Percentiles rank a stretch among this genome's conserved stretches.
These are phyloP conservation scores for Besnoitia besnoiti DNA, from an alignment of 169 alveolate genomes.

Conservation along the genomic window DNA sequence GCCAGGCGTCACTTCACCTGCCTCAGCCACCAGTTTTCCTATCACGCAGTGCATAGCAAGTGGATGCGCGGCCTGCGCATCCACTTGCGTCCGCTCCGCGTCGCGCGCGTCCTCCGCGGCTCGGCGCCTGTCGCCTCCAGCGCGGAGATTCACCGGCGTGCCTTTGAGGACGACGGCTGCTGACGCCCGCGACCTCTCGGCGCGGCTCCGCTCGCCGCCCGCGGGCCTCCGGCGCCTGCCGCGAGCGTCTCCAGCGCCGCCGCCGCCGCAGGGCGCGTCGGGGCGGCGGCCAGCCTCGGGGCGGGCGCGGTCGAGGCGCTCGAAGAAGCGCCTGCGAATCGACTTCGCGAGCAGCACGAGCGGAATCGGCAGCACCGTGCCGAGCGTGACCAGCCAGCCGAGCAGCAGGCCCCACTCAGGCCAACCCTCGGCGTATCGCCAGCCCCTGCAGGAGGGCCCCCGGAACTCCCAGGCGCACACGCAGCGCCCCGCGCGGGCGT, in stretches of 20 bases:
- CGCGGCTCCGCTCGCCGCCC: not conserved
- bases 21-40: no score
- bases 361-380: constrained; percentile 9
- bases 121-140: not conserved
- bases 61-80: no score
- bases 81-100: no score
- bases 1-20: no score
- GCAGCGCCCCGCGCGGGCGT: not conserved
- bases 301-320: not conserved
- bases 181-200: not conserved
- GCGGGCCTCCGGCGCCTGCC: no score
- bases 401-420: not conserved
- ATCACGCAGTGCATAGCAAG: no score
- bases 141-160: no score
- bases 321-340: not conserved
- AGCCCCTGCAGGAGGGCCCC: not conserved
- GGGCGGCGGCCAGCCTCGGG: not conserved
- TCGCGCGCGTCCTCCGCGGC: no score
- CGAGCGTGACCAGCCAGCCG: not conserved
- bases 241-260: no score
- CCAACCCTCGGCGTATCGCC: constrained; percentile 9
- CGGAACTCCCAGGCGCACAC: not conserved
- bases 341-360: not conserved
- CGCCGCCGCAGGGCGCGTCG: no score
- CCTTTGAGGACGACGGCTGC: not conserved